Conservation (phyloP, 192 early-diverging fungal genomes). For the Lobosporangium transversale region DNA sequence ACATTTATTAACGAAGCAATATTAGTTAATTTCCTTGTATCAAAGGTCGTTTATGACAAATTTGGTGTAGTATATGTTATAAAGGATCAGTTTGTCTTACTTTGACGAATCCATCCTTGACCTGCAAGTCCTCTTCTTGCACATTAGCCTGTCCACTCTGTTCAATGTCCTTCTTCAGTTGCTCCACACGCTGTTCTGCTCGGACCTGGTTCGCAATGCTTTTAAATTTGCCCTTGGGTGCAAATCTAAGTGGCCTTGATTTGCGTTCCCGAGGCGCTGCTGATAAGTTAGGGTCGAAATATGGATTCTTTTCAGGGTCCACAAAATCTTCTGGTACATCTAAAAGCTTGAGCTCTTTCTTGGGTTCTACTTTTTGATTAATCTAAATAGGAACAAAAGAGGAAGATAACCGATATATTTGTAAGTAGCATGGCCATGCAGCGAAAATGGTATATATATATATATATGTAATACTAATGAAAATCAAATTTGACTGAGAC, state of each 20-base stretch:
- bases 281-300: slow-evolving; percentile 79
- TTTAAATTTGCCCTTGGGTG: slow-evolving; percentile 83
- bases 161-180: slow-evolving; percentile 55
- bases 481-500: no score
- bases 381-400: slow-evolving; percentile 15
- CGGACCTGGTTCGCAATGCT: slow-evolving; percentile 86
- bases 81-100: slow-evolving; percentile 2
- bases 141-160: slow-evolving; percentile 20
- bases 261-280: slow-evolving; percentile 54
- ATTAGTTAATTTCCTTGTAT: no score
- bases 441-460: no score
- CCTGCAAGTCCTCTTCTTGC: slow-evolving; percentile 27
- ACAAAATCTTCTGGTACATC: slow-evolving; percentile 59
- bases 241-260: slow-evolving; percentile 77
- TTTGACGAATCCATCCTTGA: slow-evolving; percentile 36
- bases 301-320: slow-evolving; percentile 87
- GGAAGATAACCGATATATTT: slow-evolving; percentile 5
- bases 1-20: no score
- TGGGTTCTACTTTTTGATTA: slow-evolving; percentile 51
- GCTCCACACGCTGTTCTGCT: slow-evolving; percentile 66
- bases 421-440: slow-evolving; percentile 4
- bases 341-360: slow-evolving; percentile 60
- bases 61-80: no score
- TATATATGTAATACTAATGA: no score
- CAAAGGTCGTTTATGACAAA: no score